Base-by-base conservation (phyloP, 805 yeast species). In the Wickerhamomyces canadensis region DNA sequence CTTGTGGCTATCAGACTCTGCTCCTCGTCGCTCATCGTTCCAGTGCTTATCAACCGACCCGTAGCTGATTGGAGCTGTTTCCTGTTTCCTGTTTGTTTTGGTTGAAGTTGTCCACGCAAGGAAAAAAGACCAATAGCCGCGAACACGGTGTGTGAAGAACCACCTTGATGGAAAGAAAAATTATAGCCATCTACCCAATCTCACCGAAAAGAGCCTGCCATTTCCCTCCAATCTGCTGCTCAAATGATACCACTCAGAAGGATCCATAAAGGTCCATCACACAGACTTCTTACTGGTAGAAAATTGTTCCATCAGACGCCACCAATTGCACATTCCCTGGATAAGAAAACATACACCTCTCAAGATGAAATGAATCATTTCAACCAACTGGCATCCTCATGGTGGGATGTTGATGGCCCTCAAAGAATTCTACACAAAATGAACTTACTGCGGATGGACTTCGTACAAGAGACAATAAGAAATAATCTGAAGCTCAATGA, bases 361-460 rank as follows among this genome's bases (percentile, higher is more conserved):
- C 64, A 62, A 7, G 76, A 78, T 6, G 98, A 91, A 55, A 68
- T 80, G 58, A 61, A 72, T 9, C 98, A 93, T 60, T 93, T 93
- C 61, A 78, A 84, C 49, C 76, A 80, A 24, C 67, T 93, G 31
- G 98, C 99, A 1, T 68, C 82, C n/a, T 62, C 86, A n/a, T 93
- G 99, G 99, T 93, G 99, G 98, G 96, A 93, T 51, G 78, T 84
- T 12, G 63, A 79, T 45, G 98, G 98, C 0, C 83, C 97, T 2
- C 98, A 93, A 57, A 67, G 98, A 27, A 85, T 93, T 38, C 70
- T 93, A 30, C 98, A 93, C 62, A 84, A 88, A 62, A 91, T 93
- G 98, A 93, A 93, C 57, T 66, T 86, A 34, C 67, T 86, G 36
- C 67, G 98, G 45, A 73, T 91, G 83, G 96, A 88, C 57, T 93